Conservation (phyloP, 176 grass and related monocot genomes). For the Musa schizocarpa region DNA sequence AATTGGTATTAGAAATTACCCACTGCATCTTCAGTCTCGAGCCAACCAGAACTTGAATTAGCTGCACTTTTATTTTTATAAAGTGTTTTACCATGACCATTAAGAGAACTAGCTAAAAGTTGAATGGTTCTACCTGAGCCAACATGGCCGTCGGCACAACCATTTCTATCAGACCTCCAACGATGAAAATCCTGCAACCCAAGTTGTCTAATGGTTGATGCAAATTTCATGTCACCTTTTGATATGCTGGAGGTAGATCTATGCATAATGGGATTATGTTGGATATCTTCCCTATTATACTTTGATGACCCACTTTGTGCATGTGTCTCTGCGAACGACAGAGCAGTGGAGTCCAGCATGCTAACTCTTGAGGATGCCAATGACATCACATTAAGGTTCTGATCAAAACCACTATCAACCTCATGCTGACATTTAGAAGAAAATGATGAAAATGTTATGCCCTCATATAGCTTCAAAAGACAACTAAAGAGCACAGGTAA, state of each 20-base stretch:
- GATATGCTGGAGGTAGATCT: slow-evolving; percentile 42
- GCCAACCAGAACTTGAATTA: slow-evolving; percentile 38
- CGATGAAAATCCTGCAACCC: slow-evolving; percentile 37
- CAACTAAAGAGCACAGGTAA: too few species aligned
- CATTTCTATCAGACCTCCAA: slow-evolving; percentile 6
- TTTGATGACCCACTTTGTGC: slow-evolving; percentile 40
- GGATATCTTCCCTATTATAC: slow-evolving; percentile 39
- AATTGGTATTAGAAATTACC: slow-evolving; percentile 40
- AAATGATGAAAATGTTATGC: neutral
- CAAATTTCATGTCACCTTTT: slow-evolving; percentile 48
- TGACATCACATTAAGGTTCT: slow-evolving; percentile 57
- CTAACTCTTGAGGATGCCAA: slow-evolving; percentile 49
- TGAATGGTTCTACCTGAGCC: slow-evolving; percentile 71
- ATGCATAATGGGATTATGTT: slow-evolving; percentile 6
- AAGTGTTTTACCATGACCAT: slow-evolving; percentile 44
- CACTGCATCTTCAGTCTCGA: slow-evolving; percentile 45
- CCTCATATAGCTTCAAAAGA: too few species aligned
- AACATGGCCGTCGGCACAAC: slow-evolving; percentile 36
- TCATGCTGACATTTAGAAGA: slow-evolving; percentile 38
- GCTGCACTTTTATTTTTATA: slow-evolving; percentile 19
- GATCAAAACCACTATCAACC: slow-evolving; percentile 41
- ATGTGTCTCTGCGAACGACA: slow-evolving; percentile 27
- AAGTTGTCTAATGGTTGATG: slow-evolving; percentile 43
- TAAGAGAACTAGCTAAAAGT: slow-evolving; percentile 44
- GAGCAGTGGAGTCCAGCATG: slow-evolving; percentile 29